Evolutionary conservation across 306 rosid species (phyloP), one percentile per base, ranked within the genome.

Genomic region (Crataegus laevigata): DNA sequence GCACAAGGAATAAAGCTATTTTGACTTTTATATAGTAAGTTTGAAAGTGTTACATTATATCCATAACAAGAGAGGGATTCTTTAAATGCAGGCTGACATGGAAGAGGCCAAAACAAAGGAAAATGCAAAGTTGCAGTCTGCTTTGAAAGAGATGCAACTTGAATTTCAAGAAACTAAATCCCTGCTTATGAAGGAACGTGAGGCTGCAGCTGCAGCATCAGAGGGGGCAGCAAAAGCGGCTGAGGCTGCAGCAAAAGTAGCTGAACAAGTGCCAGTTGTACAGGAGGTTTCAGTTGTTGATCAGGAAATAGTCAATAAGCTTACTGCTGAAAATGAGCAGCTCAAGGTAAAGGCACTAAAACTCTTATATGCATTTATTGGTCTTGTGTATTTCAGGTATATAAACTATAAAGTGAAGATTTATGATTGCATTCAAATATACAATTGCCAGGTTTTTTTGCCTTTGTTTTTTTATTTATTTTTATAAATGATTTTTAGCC

Each of bases 31-130:
- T 62, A 14, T 60, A 26, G 4, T 28, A 60, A 26, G 66, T 60
- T 14, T 14, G 36, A 60, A 60, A 22, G 13, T 9, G 17, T 60
- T 10, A 13, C 8, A 4, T 15, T 18, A 26, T 61, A 72, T 36
- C 15, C n/a, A 34, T n/a, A 40, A 11, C 45, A 73, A 60, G 13
- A 22, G 19, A 9, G 34, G 51, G 25, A 34, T 60, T 42, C 57
- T 36, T 24, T 58, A 28, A 34, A 77, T 79, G 79, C 89, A 89
- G 93, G 79, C 84, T 75, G 89, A 81, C 62, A 58, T 89, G 42
- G 96, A 93, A 85, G 91, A 93, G 87, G 87, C 93, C 75, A 79
- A 88, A 82, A 84, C 85, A 61, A 85, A 77, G 82, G 93, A 91
- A 88, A 93, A 83, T 81, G 77, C 82, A 67, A 87, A 91, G 71